Evolutionary conservation across 305 asterid species (phyloP).

Genomic region (Fraxinus platypoda): DNA sequence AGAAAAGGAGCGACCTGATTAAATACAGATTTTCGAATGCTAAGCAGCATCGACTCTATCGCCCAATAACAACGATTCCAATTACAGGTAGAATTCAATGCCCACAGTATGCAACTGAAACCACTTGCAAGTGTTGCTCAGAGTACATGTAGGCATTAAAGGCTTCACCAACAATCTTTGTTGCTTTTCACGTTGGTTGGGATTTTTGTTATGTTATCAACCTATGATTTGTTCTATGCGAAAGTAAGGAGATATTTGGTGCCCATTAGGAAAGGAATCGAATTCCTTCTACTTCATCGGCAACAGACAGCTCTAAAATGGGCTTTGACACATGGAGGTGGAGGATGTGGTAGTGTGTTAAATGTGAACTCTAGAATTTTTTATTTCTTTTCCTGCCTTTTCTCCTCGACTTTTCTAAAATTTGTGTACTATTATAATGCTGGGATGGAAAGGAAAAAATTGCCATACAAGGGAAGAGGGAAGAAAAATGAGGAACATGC

Average conservation of each 20-base stretch:
- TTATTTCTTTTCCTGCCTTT: not conserved
- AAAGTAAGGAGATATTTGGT: not conserved
- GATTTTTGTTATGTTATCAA: not conserved
- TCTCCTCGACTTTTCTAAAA: not conserved
- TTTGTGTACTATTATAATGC: not conserved
- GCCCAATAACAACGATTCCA: not conserved
- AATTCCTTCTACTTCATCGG: not conserved
- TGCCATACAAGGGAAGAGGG: not conserved
- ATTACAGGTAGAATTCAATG: not conserved
- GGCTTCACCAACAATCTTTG: not conserved
- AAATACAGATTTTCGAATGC: not conserved
- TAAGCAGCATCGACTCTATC: not conserved
- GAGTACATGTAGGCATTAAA: not conserved
- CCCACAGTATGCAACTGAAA: not conserved
- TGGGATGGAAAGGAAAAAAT: not conserved
- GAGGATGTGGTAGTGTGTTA: not conserved
- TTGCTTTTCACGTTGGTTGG: not conserved
- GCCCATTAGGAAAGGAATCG: not conserved
- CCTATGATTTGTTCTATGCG: not conserved
- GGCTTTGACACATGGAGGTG: not conserved
- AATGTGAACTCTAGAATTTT: not conserved
- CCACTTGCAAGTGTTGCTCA: not conserved
- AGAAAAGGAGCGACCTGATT: not conserved
- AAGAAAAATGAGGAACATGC: not conserved
- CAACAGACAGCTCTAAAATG: not conserved